Evolutionary conservation across 345 rosid species (phyloP).

Genomic region (Erucastrum elatum): DNA sequence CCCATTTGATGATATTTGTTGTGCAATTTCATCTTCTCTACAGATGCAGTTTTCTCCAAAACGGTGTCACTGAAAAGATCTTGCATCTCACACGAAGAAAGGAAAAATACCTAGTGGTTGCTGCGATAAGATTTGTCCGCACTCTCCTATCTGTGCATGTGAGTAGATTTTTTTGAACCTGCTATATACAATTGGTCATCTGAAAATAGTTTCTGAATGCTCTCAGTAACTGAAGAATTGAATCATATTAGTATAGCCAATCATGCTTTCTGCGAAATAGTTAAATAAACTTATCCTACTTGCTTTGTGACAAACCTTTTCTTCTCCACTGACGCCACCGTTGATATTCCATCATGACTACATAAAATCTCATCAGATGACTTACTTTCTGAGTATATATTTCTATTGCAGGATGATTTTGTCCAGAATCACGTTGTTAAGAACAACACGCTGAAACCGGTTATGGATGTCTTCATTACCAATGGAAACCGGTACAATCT

Average conservation of each 20-base stretch:
- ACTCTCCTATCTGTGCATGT: slow-evolving; percentile 82
- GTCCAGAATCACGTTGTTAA: slow-evolving; percentile 75
- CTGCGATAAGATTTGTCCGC: slow-evolving; percentile 93
- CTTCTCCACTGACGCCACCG: not conserved
- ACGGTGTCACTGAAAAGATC: slow-evolving; percentile 78
- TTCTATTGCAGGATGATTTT: slow-evolving; percentile 75
- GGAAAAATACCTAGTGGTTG: slow-evolving; percentile 91
- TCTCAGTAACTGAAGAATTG: not conserved
- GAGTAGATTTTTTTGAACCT: slow-evolving; percentile 43
- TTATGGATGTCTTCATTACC: slow-evolving; percentile 78
- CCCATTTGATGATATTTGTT: slow-evolving; percentile 5
- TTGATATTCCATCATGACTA: slow-evolving; percentile 4
- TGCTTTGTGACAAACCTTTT: slow-evolving; percentile 6
- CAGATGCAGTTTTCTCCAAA: slow-evolving; percentile 91
- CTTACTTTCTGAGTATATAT: slow-evolving; percentile 1
- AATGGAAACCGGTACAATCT: slow-evolving; percentile 92
- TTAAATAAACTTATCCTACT: slow-evolving; percentile 5
- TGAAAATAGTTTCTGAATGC: slow-evolving; percentile 10
- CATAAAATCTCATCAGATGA: slow-evolving; percentile 5
- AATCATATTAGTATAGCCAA: slow-evolving; percentile 17
- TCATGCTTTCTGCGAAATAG: not conserved
- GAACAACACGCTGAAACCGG: slow-evolving; percentile 81
- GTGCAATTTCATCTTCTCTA: slow-evolving; percentile 37
- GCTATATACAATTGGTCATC: not conserved
- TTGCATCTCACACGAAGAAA: slow-evolving; percentile 74